phyloP scores from a whole-genome alignment of 768 basidiomycete species.

The Boletus reticuloceps region DNA sequence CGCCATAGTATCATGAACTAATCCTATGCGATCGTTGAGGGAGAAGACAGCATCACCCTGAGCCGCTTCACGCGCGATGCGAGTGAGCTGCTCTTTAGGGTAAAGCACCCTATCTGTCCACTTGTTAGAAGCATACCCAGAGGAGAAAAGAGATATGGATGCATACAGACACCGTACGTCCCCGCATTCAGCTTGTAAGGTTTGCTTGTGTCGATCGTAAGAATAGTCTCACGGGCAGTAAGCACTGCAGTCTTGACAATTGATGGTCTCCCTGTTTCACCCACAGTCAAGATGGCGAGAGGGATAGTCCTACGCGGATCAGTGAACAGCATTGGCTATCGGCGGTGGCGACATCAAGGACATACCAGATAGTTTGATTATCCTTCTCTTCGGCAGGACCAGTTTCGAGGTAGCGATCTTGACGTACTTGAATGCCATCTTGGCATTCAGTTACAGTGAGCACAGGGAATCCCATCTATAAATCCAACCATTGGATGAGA shows the following conservation, averaged over 20 bases:
- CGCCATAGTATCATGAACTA: slow-evolving; percentile 80
- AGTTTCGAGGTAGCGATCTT: slow-evolving; percentile 90
- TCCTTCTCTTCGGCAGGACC: slow-evolving; percentile 77
- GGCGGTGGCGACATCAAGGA: not conserved
- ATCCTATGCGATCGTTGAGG: slow-evolving; percentile 84
- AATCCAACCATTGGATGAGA: not conserved
- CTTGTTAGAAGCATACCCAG: not conserved
- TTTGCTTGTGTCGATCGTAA: slow-evolving; percentile 70
- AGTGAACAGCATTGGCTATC: not conserved
- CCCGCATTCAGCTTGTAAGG: slow-evolving; percentile 90
- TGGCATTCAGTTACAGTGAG: slow-evolving; percentile 77
- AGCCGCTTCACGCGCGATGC: slow-evolving; percentile 80
- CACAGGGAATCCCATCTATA: slow-evolving; percentile 81
- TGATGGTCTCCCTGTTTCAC: slow-evolving; percentile 50
- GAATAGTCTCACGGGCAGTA: slow-evolving; percentile 59
- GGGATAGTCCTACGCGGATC: slow-evolving; percentile 67
- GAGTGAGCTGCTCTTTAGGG: slow-evolving; percentile 69
- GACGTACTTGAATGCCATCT: slow-evolving; percentile 73
- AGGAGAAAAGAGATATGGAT: slow-evolving; percentile 9
- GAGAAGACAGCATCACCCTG: slow-evolving; percentile 63
- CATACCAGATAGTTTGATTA: slow-evolving; percentile 84
- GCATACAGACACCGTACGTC: slow-evolving; percentile 84
- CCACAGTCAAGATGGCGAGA: slow-evolving; percentile 65
- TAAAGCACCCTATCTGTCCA: slow-evolving; percentile 80
- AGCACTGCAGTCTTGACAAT: slow-evolving; percentile 67